Conservation (phyloP, 208 protist species). For the Leishmania major region DNA sequence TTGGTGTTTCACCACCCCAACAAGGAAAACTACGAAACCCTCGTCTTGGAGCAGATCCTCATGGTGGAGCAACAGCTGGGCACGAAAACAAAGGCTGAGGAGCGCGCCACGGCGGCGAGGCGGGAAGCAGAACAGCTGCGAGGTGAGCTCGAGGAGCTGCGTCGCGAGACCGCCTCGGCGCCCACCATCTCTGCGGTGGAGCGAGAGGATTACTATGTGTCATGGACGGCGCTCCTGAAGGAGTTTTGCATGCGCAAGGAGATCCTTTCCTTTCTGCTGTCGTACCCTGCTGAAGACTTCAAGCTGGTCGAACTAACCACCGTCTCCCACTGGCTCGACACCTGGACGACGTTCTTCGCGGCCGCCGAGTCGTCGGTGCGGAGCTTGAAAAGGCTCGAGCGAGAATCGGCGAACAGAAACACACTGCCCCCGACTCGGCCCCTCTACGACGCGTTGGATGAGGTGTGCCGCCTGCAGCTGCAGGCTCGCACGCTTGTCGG, state of each 20-base stretch:
- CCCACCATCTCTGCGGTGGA: conserved; percentile 10
- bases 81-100: conserved; percentile 5
- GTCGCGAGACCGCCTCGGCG: conserved; percentile 20
- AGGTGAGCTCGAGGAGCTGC: conserved; percentile 21
- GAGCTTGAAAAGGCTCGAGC: conserved; percentile 47
- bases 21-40: conserved; percentile 24
- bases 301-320: conserved; percentile 45
- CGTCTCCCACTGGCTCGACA: conserved; percentile 63
- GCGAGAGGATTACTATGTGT: conserved; percentile 25
- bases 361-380: conserved; percentile 36
- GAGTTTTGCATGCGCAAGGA: conserved; percentile 57
- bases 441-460: conserved; percentile 65
- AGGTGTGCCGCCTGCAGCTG: conserved; percentile 72
- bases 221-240: conserved; percentile 44
- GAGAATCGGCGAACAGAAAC: conserved; percentile 1
- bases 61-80: conserved; percentile 30
- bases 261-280: conserved; percentile 48
- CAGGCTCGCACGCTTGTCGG: conserved; percentile 70
- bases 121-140: conserved; percentile 1
- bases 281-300: conserved; percentile 53
- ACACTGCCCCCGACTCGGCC: conserved; percentile 39
- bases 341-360: conserved; percentile 59
- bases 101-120: conserved; percentile 15
- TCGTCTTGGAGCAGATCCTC: conserved; percentile 36
- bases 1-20: conserved; percentile 25